These are phyloP conservation scores for Hemisphaericaspora nanyangensis DNA, from an alignment of 805 yeast genomes.

Conservation along the genomic window DNA sequence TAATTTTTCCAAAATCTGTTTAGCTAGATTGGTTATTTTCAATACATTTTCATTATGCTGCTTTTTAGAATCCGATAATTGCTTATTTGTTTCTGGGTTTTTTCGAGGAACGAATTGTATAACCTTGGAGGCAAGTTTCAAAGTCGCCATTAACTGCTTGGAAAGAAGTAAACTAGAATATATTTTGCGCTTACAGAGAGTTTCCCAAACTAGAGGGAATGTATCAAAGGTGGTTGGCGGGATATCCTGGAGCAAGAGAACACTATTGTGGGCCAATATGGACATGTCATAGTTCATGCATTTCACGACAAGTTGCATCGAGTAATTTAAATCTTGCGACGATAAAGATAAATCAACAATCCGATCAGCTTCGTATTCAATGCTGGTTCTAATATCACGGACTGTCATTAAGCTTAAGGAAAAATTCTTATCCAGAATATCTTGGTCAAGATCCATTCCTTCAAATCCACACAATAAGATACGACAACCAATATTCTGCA, in stretches of 20 bases:
- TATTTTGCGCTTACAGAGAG: constrained; percentile 6
- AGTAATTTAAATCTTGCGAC: constrained; percentile 5
- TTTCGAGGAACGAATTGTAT: constrained; percentile 23
- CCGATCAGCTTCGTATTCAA: constrained; percentile 40
- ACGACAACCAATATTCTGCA: constrained; percentile 5
- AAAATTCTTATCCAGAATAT: constrained; percentile 15
- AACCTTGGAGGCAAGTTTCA: constrained; percentile 6
- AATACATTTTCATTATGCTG: constrained; percentile 30
- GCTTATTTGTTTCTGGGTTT: constrained; percentile 13
- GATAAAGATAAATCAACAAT: constrained; percentile 22
- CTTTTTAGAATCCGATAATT: constrained; percentile 19
- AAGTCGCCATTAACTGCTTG: constrained; percentile 15
- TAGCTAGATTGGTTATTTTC: constrained; percentile 17
- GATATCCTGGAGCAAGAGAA: constrained; percentile 13
- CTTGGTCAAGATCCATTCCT: background rate
- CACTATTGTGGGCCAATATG: constrained; percentile 26
- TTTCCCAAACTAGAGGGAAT: constrained; percentile 30
- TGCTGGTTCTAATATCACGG: constrained; percentile 46
- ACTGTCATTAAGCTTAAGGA: constrained; percentile 36
- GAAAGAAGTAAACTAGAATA: constrained; percentile 6
- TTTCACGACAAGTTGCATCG: constrained; percentile 35
- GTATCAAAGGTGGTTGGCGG: constrained; percentile 29
- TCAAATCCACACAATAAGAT: background rate
- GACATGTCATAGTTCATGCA: constrained; percentile 47
- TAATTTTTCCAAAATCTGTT: constrained; percentile 26